A percentile compares a stretch with the other conserved stretches of the same genome.
Evolutionary conservation across 2,329 filamentous ascomycete species (phyloP).

Genomic region (Exserohilum rostratum): DNA sequence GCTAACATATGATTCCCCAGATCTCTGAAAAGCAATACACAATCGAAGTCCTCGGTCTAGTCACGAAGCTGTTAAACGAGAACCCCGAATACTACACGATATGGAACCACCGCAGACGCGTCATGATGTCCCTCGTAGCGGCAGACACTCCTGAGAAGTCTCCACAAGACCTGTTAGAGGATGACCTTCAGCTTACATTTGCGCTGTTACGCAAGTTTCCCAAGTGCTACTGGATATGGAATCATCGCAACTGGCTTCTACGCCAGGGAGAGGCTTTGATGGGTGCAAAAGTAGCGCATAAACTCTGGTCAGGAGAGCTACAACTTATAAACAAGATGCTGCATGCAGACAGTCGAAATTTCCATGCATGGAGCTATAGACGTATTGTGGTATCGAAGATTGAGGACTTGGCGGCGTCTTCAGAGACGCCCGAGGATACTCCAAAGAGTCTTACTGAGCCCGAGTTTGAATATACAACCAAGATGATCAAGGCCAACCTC

Average conservation of each 20-base stretch:
- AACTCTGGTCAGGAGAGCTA: constrained; percentile 85
- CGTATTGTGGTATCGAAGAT: constrained; percentile 77
- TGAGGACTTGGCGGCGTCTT: constrained; percentile 59
- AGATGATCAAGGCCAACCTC: constrained; percentile 82
- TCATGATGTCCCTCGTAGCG: constrained; percentile 67
- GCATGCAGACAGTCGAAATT: constrained; percentile 83
- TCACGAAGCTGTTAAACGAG: constrained; percentile 72
- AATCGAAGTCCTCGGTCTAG: constrained; percentile 67
- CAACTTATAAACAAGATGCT: constrained; percentile 87
- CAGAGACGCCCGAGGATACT: constrained; percentile 1
- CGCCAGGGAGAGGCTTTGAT: constrained; percentile 71
- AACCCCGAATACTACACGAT: constrained; percentile 91
- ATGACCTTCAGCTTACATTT: constrained; percentile 82
- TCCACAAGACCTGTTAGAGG: constrained; percentile 63
- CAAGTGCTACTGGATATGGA: constrained; percentile 99
- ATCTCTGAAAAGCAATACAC: constrained; percentile 57
- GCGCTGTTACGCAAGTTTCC: constrained; percentile 83
- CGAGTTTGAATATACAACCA: constrained; percentile 89
- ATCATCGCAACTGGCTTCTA: constrained; percentile 87
- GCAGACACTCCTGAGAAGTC: constrained; percentile 26
- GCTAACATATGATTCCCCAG: constrained; percentile 29
- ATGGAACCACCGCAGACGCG: constrained; percentile 85
- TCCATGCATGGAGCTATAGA: constrained; percentile 95
- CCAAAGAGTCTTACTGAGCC: constrained; percentile 69
- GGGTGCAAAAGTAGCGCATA: constrained; percentile 60